Base-by-base conservation (phyloP, 1,284 basidiomycete species). In the Moniliophthora roreri region DNA sequence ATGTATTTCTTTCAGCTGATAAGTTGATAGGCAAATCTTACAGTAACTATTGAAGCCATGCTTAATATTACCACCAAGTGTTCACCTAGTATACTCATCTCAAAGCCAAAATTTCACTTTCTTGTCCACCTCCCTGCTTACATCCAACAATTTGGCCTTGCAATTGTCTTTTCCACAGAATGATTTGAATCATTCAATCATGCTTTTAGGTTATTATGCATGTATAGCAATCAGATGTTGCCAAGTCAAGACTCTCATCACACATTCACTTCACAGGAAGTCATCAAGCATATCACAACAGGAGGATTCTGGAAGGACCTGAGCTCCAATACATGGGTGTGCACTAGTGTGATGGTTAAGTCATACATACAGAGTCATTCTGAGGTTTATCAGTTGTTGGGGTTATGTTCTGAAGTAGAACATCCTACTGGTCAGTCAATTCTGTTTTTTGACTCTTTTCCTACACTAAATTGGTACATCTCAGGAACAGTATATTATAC, bases 121-220 rank as follows among this genome's bases (percentile, higher is more conserved):
- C 52, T 64, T 7, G 39, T 58, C 7, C 60, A 66, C 48, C 40
- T 63, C 13, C 55, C 54, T n/a, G 45, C 18, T 6, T 54, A 61
- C 41, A 64, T 64, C 24, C 47, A 55, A 9, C 50, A 60, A 3
- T 65, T 64, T 54, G 63, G 64, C 1, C 64, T 62, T 11, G 57
- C 60, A 0, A 56, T 65, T 8, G 23, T 41, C 16, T 41, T 41
- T 21, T 41, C 39, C 3, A 62, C 59, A 1, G 59, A 62, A 34
- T 37, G 48, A 4, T 62, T 58, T 39, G 59, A 62, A 28, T 60
- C 51, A 1, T 62, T 55, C 53, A 62, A 62, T 38, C 34, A 42
- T 32, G 50, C 58, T 10, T 58, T 60, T 20, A 52, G 56, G 16
- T 26, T 50, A 2, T 39, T 35, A 8, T 58, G 58, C 46, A 45